Evolutionary conservation across 1,284 basidiomycete species (phyloP).

Genomic region (Boletus semigastroideus): DNA sequence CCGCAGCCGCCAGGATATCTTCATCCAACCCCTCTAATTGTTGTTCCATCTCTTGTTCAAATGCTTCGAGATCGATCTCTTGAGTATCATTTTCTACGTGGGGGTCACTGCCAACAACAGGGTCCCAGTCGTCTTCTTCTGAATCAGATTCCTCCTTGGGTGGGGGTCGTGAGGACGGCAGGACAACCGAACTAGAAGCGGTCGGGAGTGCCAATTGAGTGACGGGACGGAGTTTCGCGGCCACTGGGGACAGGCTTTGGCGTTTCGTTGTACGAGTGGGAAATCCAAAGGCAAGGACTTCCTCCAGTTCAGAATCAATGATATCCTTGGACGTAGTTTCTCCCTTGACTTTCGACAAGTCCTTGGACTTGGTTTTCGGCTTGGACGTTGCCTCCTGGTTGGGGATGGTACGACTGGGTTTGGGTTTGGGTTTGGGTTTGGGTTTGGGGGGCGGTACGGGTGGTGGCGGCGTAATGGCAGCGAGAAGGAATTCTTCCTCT

Average conservation of each 20-base stretch:
- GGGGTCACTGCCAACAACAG: slow-evolving; percentile 38
- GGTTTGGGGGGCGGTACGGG: slow-evolving; percentile 29
- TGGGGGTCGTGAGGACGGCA: slow-evolving; percentile 30
- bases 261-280: slow-evolving; percentile 42
- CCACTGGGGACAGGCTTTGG: slow-evolving; percentile 36
- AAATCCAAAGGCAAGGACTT: slow-evolving; percentile 39
- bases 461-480: slow-evolving; percentile 25
- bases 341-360: slow-evolving; percentile 21
- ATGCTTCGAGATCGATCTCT: slow-evolving; percentile 50
- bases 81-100: slow-evolving; percentile 39
- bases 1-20: slow-evolving; percentile 43
- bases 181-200: slow-evolving; percentile 34
- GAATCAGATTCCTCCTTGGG: slow-evolving; percentile 42
- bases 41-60: slow-evolving; percentile 48
- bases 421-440: slow-evolving; percentile 31
- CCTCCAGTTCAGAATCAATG: slow-evolving; percentile 41
- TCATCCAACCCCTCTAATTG: slow-evolving; percentile 40
- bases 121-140: slow-evolving; percentile 59
- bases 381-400: slow-evolving; percentile 28
- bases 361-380: slow-evolving; percentile 30
- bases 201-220: slow-evolving; percentile 45
- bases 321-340: slow-evolving; percentile 16
- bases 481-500: slow-evolving; percentile 43
- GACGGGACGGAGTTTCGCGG: slow-evolving; percentile 33
- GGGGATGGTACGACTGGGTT: slow-evolving; percentile 17